These are phyloP conservation scores for Hyaloscypha bicolor DNA, from an alignment of 495 filamentous ascomycete genomes.

Conservation along the genomic window DNA sequence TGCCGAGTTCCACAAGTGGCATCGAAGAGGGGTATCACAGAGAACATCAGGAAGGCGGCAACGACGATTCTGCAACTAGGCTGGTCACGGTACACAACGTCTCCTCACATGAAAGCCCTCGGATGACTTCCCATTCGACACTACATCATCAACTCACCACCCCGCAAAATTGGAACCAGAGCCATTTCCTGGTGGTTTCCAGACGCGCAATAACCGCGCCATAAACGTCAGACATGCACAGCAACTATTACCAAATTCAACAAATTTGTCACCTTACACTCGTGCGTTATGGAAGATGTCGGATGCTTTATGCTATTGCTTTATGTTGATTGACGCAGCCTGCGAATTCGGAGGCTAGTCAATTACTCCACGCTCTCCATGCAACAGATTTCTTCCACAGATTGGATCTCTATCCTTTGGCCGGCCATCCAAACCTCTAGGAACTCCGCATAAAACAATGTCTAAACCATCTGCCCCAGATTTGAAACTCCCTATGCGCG, in stretches of 20 bases:
- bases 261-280: not conserved
- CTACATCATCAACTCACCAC: not conserved
- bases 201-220: not conserved
- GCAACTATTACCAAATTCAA: not conserved
- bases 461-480: not conserved
- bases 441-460: not conserved
- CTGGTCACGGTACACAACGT: constrained; percentile 1
- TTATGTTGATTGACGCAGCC: not conserved
- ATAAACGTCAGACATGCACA: not conserved
- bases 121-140: constrained; percentile 17
- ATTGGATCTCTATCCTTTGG: not conserved
- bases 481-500: not conserved
- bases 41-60: not conserved
- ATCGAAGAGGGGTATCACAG: not conserved
- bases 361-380: not conserved
- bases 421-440: not conserved
- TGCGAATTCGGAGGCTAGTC: not conserved
- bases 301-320: not conserved
- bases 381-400: not conserved
- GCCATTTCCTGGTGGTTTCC: not conserved
- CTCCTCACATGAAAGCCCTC: not conserved
- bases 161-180: not conserved
- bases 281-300: not conserved
- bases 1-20: not conserved
- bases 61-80: not conserved